Evolutionary conservation across 192 early-diverging fungal species (phyloP).

Genomic region (Diversispora eburnea): DNA sequence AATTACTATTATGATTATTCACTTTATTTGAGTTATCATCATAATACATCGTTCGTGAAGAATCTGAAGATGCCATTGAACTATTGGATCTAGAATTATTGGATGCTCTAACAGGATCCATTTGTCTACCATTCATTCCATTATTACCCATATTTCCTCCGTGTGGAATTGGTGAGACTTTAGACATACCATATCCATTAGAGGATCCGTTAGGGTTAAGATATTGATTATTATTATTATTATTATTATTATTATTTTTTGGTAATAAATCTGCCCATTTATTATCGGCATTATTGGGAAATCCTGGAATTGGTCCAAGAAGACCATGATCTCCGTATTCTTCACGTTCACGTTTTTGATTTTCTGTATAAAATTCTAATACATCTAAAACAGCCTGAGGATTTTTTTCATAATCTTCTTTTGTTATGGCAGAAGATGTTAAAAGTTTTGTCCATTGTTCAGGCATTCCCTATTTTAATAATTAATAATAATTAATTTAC

Average conservation of each 20-base stretch:
- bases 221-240: conserved; percentile 18
- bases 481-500: not conserved
- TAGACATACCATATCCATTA: conserved; percentile 37
- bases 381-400: conserved; percentile 98
- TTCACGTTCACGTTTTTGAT: conserved; percentile 53
- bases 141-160: not conserved
- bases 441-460: conserved; percentile 93
- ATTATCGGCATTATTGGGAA: conserved; percentile 44
- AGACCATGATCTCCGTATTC: conserved; percentile 42
- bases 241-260: conserved; percentile 31
- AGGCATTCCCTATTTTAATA: conserved; percentile 71
- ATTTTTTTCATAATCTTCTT: conserved; percentile 97
- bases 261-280: conserved; percentile 60
- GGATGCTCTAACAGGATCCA: not conserved
- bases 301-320: conserved; percentile 23
- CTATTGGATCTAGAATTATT: not conserved
- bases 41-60: conserved; percentile 14
- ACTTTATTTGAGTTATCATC: not conserved
- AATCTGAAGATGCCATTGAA: not conserved
- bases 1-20: no score
- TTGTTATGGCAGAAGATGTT: conserved; percentile 89
- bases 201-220: conserved; percentile 33
- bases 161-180: conserved; percentile 4
- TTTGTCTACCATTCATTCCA: not conserved
- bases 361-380: conserved; percentile 96